A percentile compares a stretch with the other conserved stretches of the same genome.
Conservation (phyloP, 73 alveolate genomes). For the Blepharisma japonicum region DNA sequence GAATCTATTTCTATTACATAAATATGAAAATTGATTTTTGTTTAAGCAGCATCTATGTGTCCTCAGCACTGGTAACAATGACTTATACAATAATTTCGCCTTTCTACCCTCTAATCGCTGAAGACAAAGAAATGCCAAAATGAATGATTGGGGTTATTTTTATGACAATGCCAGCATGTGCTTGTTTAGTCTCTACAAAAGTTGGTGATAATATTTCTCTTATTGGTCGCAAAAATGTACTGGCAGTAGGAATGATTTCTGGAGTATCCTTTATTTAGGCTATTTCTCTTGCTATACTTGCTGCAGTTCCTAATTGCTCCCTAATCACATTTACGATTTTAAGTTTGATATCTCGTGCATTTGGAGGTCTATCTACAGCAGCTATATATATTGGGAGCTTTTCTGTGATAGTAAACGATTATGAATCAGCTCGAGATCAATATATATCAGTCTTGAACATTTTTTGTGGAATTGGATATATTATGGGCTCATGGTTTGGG, state of each 20-base stretch:
- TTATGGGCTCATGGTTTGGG: background rate
- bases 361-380: constrained; percentile 20
- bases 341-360: constrained; percentile 10
- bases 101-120: constrained; percentile 10
- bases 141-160: background rate
- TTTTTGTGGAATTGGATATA: constrained; percentile 15
- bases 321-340: background rate
- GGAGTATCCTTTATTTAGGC: background rate
- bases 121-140: background rate
- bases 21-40: too few species aligned
- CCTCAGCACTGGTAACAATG: background rate
- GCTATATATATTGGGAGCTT: background rate
- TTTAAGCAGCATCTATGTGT: background rate
- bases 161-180: background rate
- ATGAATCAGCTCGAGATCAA: background rate
- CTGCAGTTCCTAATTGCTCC: background rate
- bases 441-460: constrained; percentile 3
- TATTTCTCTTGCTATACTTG: background rate
- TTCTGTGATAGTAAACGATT: background rate
- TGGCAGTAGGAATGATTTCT: background rate
- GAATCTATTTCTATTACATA: too few species aligned
- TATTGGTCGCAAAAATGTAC: background rate
- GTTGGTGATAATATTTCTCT: background rate
- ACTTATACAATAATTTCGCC: background rate
- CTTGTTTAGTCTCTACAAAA: background rate